Percentiles rank a stretch among this genome's conserved stretches.
phyloP scores from a whole-genome alignment of 352 stramenopile species.

The Phytophthora lateralis region DNA sequence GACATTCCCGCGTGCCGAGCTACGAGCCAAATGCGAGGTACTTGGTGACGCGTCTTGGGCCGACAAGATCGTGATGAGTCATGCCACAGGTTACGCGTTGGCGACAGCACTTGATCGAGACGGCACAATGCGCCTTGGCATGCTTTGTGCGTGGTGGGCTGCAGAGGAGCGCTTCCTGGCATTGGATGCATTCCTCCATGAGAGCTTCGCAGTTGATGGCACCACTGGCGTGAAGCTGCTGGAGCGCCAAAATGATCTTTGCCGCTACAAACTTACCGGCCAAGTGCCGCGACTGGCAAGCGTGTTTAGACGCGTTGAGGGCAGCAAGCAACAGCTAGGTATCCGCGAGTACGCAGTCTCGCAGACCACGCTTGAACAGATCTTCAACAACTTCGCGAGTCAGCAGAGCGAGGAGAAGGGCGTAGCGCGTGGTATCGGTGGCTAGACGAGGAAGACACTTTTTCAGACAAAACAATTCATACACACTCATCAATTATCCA shows the following conservation, averaged over 20 bases:
- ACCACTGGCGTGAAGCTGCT: slow-evolving; percentile 48
- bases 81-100: slow-evolving; percentile 71
- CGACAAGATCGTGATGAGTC: slow-evolving; percentile 51
- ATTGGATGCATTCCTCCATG: slow-evolving; percentile 46
- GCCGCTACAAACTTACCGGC: slow-evolving; percentile 67
- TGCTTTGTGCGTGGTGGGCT: slow-evolving; percentile 69
- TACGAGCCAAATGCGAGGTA: slow-evolving; percentile 49
- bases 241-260: slow-evolving; percentile 77
- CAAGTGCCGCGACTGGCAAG: slow-evolving; percentile 57
- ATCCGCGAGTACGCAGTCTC: slow-evolving; percentile 89
- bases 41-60: slow-evolving; percentile 52
- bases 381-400: slow-evolving; percentile 91
- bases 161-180: slow-evolving; percentile 59
- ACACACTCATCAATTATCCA: slow-evolving; percentile 7
- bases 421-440: slow-evolving; percentile 50
- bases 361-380: slow-evolving; percentile 92
- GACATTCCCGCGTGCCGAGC: slow-evolving; percentile 37
- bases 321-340: slow-evolving; percentile 38
- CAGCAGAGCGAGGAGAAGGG: slow-evolving; percentile 77
- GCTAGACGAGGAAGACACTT: slow-evolving; percentile 16
- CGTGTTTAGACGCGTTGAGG: slow-evolving; percentile 82
- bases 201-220: slow-evolving; percentile 42
- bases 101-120: slow-evolving; percentile 61
- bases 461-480: slow-evolving; percentile 9
- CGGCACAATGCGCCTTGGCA: slow-evolving; percentile 39